Evolutionary conservation across 352 stramenopile species (phyloP), one percentile per base, ranked within the genome.

Genomic region (Phytophthora litchii): DNA sequence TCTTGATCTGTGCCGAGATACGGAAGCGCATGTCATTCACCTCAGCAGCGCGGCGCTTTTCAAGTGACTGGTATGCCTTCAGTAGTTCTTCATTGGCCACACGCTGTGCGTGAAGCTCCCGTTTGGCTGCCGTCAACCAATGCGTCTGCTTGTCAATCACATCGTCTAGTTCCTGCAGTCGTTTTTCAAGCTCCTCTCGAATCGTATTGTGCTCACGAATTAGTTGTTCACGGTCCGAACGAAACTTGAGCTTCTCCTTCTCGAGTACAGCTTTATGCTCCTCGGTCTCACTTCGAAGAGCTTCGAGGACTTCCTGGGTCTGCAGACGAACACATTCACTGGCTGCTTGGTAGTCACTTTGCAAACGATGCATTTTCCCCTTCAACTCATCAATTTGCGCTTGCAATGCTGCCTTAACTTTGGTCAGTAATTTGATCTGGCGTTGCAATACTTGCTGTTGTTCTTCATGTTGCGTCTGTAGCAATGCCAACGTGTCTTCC

Each of bases 1-100:
- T 82, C 23, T 67, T 74, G 41, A 91, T 76, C 61, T 93, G 84
- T 25, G 78, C 55, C 8, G 67, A 55, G 35, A 93, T 88, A 34
- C 84, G 76, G 44, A 90, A 89, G 16, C 73, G 78, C 78, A 92
- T 87, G 43, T 93, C 84, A 59, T 92, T 93, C 40, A 78, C 86
- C 53, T 93, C 84, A 0, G 76, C 70, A 4, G 84, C 82, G 12
- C 80, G 78, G 3, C 82, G 82, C 46, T 92, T 87, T 48, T 93
- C 82, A 0, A 93, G 70, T 1, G 80, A 84, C 20, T 77, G 61
- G 23, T 86, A 89, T 0, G 76, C 70, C 31, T 79, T 77, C 23
- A 92, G 27, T 2, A 93, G 60, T 50, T 90, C 77, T 20, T 89
- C 77, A 34, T 92, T 93, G 17, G 79, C 71, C n/a, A 87, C 58